Base-by-base conservation (phyloP, 2,329 filamentous ascomycete genomes). In the Drechslerella dactyloides region DNA sequence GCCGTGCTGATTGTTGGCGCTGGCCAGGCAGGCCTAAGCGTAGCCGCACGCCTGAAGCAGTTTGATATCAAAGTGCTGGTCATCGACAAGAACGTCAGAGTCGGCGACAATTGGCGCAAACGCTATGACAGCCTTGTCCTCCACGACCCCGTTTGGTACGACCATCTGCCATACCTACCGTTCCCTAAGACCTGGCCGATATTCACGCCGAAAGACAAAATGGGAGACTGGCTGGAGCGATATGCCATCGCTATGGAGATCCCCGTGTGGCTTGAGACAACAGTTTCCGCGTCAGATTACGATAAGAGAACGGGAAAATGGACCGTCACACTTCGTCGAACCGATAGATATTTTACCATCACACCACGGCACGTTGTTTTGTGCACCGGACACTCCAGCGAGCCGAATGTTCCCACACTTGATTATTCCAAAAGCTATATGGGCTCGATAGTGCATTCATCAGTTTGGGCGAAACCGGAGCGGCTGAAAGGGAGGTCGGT, bases 201-300 rank as follows among this genome's bases (percentile, higher is more conserved):
- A 15, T 90, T 89, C 77, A 89, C 87, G 0, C 87, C 87, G 3
- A 90, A 90, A 76, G 87, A 90, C 78, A 90, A 90, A 76, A 80
- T 90, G 0, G 88, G 82, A 0, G 86, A 89, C 48, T 90, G 86
- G 79, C 86, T 90, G 70, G 87, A 89, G 74, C 80, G 83, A 0
- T 90, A 90, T 74, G 87, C 84, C 0, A 83, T 81, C 3, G 78
- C 86, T 0, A 81, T 90, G n/a, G 88, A 90, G 75, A 82, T 90
- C 44, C 88, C 90, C 72, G 83, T 89, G 24, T 90, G 87, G 88
- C 85, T 86, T 0, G 82, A 80, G 0, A 80, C 84, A 0, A 79
- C 79, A 1, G 89, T 84, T 81, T 82, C 85, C 23, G 83, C 85
- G 0, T 74, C 74, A 0, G 79, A 79, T 1, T 80, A 82, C 35